phyloP scores from a whole-genome alignment of 2,329 filamentous ascomycete species.

The Tolypocladium ophioglossoides region DNA sequence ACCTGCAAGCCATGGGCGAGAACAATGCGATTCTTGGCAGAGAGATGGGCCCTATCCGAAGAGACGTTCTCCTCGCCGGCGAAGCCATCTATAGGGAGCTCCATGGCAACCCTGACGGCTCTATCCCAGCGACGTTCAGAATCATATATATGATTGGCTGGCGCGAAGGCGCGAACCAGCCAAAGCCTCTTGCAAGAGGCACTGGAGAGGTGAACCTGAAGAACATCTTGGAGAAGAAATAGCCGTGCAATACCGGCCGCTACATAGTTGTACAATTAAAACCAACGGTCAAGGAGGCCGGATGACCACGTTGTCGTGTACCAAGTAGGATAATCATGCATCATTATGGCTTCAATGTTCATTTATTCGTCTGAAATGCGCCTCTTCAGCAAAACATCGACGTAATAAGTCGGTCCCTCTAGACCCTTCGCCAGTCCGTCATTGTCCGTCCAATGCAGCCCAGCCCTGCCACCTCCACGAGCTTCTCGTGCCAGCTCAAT shows the following conservation, averaged over 20 bases:
- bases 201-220: slow-evolving; percentile 83
- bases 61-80: slow-evolving; percentile 77
- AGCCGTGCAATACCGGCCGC: slow-evolving; percentile 1
- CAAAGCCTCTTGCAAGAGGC: slow-evolving; percentile 69
- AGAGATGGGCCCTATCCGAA: slow-evolving; percentile 64
- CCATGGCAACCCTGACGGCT: slow-evolving; percentile 71
- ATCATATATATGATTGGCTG: slow-evolving; percentile 99
- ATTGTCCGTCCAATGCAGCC: slow-evolving; percentile 90
- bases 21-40: slow-evolving; percentile 79
- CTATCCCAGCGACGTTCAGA: slow-evolving; percentile 81
- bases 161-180: slow-evolving; percentile 74
- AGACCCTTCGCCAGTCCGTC: slow-evolving; percentile 82
- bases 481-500: slow-evolving; percentile 97
- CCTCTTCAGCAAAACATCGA: background rate
- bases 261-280: background rate
- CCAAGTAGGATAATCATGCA: background rate
- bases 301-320: background rate
- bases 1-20: slow-evolving; percentile 95
- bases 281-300: background rate
- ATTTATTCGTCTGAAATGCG: background rate
- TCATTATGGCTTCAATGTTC: background rate
- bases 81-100: slow-evolving; percentile 83
- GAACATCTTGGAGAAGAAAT: slow-evolving; percentile 54
- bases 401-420: slow-evolving; percentile 1
- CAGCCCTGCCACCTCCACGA: slow-evolving; percentile 84